Evolutionary conservation across 2,329 filamentous ascomycete genomes (phyloP).

Genomic region (Eutypella sp.): DNA sequence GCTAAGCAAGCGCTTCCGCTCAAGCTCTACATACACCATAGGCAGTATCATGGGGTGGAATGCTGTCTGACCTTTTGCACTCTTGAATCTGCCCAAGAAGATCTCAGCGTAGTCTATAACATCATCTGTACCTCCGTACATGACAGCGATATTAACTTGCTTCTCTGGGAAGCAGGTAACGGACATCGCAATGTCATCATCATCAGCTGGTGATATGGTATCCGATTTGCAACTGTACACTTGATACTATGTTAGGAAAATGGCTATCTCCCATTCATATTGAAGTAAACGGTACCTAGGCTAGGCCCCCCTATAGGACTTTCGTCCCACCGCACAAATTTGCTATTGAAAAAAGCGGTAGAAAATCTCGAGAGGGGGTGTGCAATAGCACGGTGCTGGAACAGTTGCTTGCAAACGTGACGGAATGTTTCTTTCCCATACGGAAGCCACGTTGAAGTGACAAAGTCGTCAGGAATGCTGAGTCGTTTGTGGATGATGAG

Average conservation of each 20-base stretch:
- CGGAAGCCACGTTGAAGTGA: conserved; percentile 7
- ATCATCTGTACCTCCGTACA: conserved; percentile 14
- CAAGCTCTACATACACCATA: conserved; percentile 14
- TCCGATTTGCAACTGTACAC: conserved; percentile 21
- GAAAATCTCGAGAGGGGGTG: conserved; percentile 6
- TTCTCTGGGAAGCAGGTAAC: conserved; percentile 12
- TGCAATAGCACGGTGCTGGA: conserved; percentile 14
- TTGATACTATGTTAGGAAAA: conserved; percentile 2
- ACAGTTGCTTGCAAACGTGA: conserved; percentile 6
- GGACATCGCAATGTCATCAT: conserved; percentile 14
- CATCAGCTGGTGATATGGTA: conserved; percentile 4
- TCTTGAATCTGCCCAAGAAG: conserved; percentile 1
- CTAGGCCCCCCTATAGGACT: conserved; percentile 5
- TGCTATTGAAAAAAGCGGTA: conserved; percentile 9
- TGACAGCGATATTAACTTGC: conserved; percentile 9
- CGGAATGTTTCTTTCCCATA: conserved; percentile 9
- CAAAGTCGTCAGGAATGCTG: background rate
- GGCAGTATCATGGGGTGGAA: conserved; percentile 16
- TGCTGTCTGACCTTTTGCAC: background rate
- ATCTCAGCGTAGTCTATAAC: background rate
- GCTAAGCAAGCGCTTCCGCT: conserved; percentile 12
- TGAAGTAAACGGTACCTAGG: conserved; percentile 7
- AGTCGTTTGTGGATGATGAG: conserved; percentile 13
- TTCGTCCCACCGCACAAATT: conserved; percentile 6
- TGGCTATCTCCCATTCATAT: background rate